Evolutionary conservation across 179 eudicot species (phyloP).

Genomic region (Beta lomatogona): DNA sequence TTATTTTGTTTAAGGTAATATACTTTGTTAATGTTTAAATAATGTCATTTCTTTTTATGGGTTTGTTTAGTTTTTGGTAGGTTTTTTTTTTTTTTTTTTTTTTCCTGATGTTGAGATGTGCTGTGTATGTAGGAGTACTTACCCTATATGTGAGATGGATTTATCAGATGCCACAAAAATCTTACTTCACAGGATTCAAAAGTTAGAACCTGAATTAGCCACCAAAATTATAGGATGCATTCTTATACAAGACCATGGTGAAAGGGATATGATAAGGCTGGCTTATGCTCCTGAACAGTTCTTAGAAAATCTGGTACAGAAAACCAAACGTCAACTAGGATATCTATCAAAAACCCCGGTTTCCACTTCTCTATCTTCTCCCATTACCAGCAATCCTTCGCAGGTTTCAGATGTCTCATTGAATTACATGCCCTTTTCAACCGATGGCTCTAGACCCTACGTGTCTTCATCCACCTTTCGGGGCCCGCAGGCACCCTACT

Average conservation of each 20-base stretch:
- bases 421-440: conserved; percentile 41
- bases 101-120: conserved; percentile 10
- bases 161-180: conserved; percentile 50
- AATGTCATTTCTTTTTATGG: neutral
- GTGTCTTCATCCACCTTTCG: conserved; percentile 33
- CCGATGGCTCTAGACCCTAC: conserved; percentile 36
- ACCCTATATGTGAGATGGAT: conserved; percentile 51
- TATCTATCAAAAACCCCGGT: conserved; percentile 33
- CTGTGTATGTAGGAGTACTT: conserved; percentile 24
- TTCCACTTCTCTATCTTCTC: conserved; percentile 35
- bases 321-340: conserved; percentile 41
- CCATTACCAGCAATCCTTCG: conserved; percentile 31
- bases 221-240: conserved; percentile 61
- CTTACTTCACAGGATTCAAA: conserved; percentile 48
- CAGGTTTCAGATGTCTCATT: conserved; percentile 39
- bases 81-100: neutral
- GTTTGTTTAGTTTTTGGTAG: neutral
- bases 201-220: conserved; percentile 59
- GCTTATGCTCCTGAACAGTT: conserved; percentile 65
- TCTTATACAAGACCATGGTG: conserved; percentile 46
- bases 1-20: neutral
- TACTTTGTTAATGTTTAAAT: neutral
- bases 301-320: conserved; percentile 43
- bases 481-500: conserved; percentile 27
- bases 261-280: conserved; percentile 58